These are phyloP conservation scores for Ilyonectria mors-panacis DNA, from an alignment of 2,329 filamentous ascomycete species.

Conservation along the genomic window DNA sequence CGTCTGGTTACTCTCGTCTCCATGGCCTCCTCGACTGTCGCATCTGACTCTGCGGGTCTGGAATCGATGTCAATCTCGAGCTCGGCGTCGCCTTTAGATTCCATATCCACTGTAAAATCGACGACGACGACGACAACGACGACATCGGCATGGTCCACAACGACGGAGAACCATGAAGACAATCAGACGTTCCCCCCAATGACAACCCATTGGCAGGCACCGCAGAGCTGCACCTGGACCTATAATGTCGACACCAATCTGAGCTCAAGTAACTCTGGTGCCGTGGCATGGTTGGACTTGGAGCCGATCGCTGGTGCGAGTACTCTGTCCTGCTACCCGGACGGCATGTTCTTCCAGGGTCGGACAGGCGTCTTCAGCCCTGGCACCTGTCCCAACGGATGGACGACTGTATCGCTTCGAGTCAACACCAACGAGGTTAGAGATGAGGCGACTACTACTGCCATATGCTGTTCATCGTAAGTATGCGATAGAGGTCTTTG, in stretches of 20 bases:
- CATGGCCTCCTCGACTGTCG: constrained; percentile 23
- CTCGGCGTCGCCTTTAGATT: constrained; percentile 37
- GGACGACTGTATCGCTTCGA: constrained; percentile 55
- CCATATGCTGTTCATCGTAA: constrained; percentile 60
- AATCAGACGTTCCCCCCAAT: constrained; percentile 52
- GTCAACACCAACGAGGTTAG: constrained; percentile 48
- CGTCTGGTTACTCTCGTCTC: constrained; percentile 28
- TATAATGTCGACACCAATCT: constrained; percentile 51
- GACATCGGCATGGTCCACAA: constrained; percentile 23
- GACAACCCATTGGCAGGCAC: constrained; percentile 56
- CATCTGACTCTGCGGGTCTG: constrained; percentile 28
- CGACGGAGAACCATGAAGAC: constrained; percentile 40
- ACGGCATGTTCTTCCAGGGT: constrained; percentile 56
- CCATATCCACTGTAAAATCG: constrained; percentile 32
- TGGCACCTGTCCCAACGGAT: constrained; percentile 57
- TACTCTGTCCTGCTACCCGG: constrained; percentile 58
- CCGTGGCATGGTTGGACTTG: constrained; percentile 56
- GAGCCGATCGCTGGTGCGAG: constrained; percentile 54
- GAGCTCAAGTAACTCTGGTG: constrained; percentile 44
- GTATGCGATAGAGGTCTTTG: constrained; percentile 37
- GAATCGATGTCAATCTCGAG: constrained; percentile 24
- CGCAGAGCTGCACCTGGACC: constrained; percentile 57
- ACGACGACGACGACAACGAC: constrained; percentile 36
- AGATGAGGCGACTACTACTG: constrained; percentile 55
- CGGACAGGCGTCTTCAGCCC: constrained; percentile 59